Percentiles rank a stretch among this genome's conserved stretches.
These are phyloP conservation scores for Exophiala sp. DNA, from an alignment of 2,329 filamentous ascomycete genomes.

Conservation along the genomic window DNA sequence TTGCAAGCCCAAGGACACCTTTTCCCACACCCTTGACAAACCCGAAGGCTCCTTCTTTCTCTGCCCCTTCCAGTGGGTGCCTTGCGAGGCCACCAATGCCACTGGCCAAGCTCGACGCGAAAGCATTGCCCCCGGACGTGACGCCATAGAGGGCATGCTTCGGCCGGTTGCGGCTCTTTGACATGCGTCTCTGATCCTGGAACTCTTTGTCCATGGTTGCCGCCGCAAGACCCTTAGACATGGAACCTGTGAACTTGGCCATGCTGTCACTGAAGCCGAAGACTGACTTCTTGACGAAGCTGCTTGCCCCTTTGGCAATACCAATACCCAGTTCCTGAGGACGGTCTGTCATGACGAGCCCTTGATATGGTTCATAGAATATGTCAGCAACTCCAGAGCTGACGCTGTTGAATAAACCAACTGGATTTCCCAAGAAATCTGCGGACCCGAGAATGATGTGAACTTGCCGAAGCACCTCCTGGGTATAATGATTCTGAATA, in stretches of 20 bases:
- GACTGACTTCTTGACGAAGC: conserved; percentile 97
- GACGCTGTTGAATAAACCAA: conserved; percentile 96
- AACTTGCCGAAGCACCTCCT: conserved; percentile 90
- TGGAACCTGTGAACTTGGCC: conserved; percentile 93
- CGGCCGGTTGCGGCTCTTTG: conserved; percentile 82
- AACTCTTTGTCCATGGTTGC: conserved; percentile 98
- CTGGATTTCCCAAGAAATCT: conserved; percentile 95
- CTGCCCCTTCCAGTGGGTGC: conserved; percentile 90
- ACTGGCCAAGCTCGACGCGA: conserved; percentile 85
- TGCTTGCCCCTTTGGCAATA: conserved; percentile 92
- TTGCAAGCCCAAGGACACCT: conserved; percentile 86
- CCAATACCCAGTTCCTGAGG: conserved; percentile 92
- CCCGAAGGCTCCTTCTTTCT: conserved; percentile 86
- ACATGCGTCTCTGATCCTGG: conserved; percentile 91
- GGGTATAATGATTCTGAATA: conserved; percentile 89
- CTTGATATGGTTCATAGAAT: conserved; percentile 98
- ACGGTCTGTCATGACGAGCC: conserved; percentile 89
- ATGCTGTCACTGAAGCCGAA: conserved; percentile 97
- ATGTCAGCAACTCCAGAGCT: conserved; percentile 96
- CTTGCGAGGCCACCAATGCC: conserved; percentile 89
- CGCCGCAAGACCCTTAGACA: conserved; percentile 91
- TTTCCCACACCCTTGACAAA: conserved; percentile 99
- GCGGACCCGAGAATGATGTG: conserved; percentile 96
- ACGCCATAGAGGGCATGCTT: conserved; percentile 98
- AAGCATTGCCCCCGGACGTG: conserved; percentile 88